Evolutionary conservation across 1,139 yeast species (phyloP).

Genomic region (Trichomonascaceae sp.): DNA sequence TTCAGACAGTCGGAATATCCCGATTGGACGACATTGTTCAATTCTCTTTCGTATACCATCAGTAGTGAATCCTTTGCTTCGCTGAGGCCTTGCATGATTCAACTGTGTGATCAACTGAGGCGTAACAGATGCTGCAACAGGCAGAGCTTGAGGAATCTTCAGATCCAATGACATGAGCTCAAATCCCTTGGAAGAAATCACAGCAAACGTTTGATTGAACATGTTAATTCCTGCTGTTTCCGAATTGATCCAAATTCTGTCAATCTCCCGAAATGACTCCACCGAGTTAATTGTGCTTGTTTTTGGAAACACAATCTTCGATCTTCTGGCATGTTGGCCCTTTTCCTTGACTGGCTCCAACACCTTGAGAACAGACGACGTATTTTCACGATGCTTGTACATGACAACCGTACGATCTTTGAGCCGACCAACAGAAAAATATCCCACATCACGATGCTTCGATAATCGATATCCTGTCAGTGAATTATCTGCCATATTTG

Average conservation of each 20-base stretch:
- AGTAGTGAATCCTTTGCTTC: constrained; percentile 12
- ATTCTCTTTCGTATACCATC: constrained; percentile 24
- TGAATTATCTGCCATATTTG: not conserved
- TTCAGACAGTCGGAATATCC: constrained; percentile 55
- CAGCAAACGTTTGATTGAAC: constrained; percentile 45
- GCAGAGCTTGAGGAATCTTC: constrained; percentile 49
- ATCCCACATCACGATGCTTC: constrained; percentile 39
- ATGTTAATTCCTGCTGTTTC: constrained; percentile 34
- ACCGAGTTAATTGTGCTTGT: constrained; percentile 25
- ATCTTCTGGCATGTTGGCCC: constrained; percentile 31
- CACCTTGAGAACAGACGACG: constrained; percentile 31
- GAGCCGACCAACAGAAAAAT: constrained; percentile 58
- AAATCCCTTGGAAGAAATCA: constrained; percentile 64
- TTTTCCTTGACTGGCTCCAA: constrained; percentile 45
- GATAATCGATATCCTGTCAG: constrained; percentile 27
- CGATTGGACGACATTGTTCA: constrained; percentile 44
- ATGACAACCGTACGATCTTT: constrained; percentile 54
- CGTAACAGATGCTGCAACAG: constrained; percentile 36
- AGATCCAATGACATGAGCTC: constrained; percentile 61
- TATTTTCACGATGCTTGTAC: constrained; percentile 31
- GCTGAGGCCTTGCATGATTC: constrained; percentile 12
- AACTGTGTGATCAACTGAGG: constrained; percentile 9
- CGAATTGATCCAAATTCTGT: constrained; percentile 28
- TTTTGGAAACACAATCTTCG: constrained; percentile 24
- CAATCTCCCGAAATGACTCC: constrained; percentile 35